Evolutionary conservation across 805 yeast genomes (phyloP).

Genomic region (Starmerella stigmatis): DNA sequence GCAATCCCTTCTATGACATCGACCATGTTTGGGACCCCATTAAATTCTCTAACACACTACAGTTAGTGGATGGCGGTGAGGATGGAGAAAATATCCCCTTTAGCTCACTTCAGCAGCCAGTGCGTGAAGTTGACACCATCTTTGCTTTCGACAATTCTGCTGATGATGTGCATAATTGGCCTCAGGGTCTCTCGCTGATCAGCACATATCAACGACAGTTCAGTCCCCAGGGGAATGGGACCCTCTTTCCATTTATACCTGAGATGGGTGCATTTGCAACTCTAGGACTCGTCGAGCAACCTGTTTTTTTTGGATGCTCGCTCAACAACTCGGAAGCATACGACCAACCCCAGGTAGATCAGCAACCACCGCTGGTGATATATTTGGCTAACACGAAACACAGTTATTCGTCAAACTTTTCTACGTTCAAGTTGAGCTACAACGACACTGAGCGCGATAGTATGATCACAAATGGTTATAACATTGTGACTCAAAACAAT

Average conservation of each 20-base stretch:
- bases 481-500: conserved; percentile 50
- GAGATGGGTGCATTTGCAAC: conserved; percentile 37
- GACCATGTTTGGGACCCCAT: conserved; percentile 1
- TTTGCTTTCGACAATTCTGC: conserved; percentile 38
- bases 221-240: conserved; percentile 17
- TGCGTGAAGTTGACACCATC: conserved; percentile 50
- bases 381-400: conserved; percentile 59
- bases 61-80: conserved; percentile 69
- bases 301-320: conserved; percentile 76
- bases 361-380: conserved; percentile 48
- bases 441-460: conserved; percentile 43
- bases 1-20: conserved; percentile 53
- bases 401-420: conserved; percentile 49
- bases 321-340: conserved; percentile 38
- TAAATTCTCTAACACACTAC: conserved; percentile 34
- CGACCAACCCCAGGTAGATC: conserved; percentile 30
- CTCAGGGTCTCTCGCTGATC: conserved; percentile 31
- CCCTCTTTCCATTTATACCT: conserved; percentile 20
- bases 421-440: conserved; percentile 56
- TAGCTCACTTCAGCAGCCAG: conserved; percentile 49
- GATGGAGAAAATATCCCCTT: conserved; percentile 65
- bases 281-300: conserved; percentile 37
- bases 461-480: conserved; percentile 61
- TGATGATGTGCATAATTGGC: conserved; percentile 30
- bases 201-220: conserved; percentile 23